Conservation (phyloP, 2,329 filamentous ascomycete genomes). For the Dactylella cylindrospora region DNA sequence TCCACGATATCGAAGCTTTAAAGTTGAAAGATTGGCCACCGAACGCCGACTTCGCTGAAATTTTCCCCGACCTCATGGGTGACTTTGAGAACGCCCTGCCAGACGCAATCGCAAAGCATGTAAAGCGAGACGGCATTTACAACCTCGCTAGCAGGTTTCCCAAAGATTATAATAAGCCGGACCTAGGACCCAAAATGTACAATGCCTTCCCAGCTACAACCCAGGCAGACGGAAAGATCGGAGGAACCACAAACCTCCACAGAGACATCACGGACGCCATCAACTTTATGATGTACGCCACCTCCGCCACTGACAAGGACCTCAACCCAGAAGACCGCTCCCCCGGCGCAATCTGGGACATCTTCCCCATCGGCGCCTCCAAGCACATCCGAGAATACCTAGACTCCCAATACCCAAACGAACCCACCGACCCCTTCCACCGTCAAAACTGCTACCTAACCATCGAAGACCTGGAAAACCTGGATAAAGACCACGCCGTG, state of each 20-base stretch:
- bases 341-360: constrained; percentile 49
- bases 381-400: constrained; percentile 46
- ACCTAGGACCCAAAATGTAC: constrained; percentile 50
- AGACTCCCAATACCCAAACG: constrained; percentile 34
- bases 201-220: constrained; percentile 47
- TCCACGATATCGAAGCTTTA: constrained; percentile 37
- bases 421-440: constrained; percentile 47
- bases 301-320: constrained; percentile 22
- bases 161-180: constrained; percentile 45
- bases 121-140: constrained; percentile 45
- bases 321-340: constrained; percentile 12
- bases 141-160: constrained; percentile 48
- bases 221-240: constrained; percentile 34
- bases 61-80: constrained; percentile 48
- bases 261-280: constrained; percentile 50
- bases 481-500: constrained; percentile 40
- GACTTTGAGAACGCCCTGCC: constrained; percentile 49
- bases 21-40: constrained; percentile 49
- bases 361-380: constrained; percentile 48
- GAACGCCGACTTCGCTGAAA: constrained; percentile 45
- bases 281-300: constrained; percentile 49
- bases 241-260: constrained; percentile 49
- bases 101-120: constrained; percentile 44
- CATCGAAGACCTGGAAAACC: constrained; percentile 44
- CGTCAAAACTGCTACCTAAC: constrained; percentile 48